Base-by-base conservation (phyloP, 2,329 filamentous ascomycete genomes). In the Neoascochyta sp. region DNA sequence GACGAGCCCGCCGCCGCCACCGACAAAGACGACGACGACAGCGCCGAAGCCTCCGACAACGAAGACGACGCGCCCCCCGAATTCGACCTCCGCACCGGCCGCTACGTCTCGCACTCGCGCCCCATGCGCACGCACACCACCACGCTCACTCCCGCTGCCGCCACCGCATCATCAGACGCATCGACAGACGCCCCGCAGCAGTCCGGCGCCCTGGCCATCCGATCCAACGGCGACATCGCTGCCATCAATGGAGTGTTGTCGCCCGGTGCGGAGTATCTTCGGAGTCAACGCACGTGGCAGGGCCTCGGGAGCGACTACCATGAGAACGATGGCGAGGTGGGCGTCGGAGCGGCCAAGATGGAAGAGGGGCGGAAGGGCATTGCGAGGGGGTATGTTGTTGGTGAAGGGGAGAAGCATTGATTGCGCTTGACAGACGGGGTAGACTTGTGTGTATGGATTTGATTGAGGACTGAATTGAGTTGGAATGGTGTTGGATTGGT, bases 71-170 rank as follows among this genome's bases (percentile, higher is more conserved):
- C 74, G 27, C 76, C 88, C 0, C 92, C 92, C 1, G 86, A 95
- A 50, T 98, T 94, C 50, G 90, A 98, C 62, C 74, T 96, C 7
- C 75, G 90, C 9, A 95, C 89, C 2, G 90, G 90, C 19, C 80
- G 78, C 40, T 86, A 95, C 49, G 73, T 93, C 22, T 84, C 80
- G 9, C 79, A 84, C 47, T 84, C 84, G 36, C 76, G 86, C 32
- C 87, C 88, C 4, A 86, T 90, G 52, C 36, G 50, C 24, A 40
- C 39, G 39, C 44, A 47, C 38, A 45, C 22, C 7, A 36, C 60
- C 24, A 31, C 34, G 30, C 34, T 48, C 28, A 48, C 45, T 25
- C 53, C 47, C 27, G 19, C 13, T 15, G 9, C 29, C 9, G 4
- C 4, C 4, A 9, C 10, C 10, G 5, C 16, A 24, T 7, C 15